Evolutionary conservation across 83 land plant genomes (phyloP).

Genomic region (Thuja plicata): DNA sequence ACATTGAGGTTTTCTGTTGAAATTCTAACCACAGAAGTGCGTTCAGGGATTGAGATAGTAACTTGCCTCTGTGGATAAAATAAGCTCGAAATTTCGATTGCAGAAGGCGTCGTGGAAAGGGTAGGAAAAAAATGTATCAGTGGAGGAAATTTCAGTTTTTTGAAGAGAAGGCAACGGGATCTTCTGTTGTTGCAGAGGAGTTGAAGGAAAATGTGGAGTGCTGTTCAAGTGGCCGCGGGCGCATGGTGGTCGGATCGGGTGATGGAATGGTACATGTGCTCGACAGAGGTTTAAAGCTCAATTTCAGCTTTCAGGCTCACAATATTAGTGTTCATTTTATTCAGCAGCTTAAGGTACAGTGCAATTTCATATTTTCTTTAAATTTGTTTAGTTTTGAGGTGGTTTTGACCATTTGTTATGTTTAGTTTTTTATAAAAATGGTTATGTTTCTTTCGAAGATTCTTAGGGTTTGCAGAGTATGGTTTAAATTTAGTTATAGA

Average conservation of each 20-base stretch:
- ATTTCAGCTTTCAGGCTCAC: constrained; percentile 77
- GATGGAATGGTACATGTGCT: constrained; percentile 80
- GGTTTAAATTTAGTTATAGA: not conserved
- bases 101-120: not conserved
- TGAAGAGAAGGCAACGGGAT: constrained; percentile 83
- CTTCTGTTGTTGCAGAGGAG: constrained; percentile 58
- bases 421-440: not conserved
- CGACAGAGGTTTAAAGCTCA: constrained; percentile 85
- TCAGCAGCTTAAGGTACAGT: constrained; percentile 91
- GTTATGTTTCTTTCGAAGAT: not conserved
- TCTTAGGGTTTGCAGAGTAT: not conserved
- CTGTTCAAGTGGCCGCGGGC: constrained; percentile 91
- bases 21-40: not conserved
- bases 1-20: not conserved
- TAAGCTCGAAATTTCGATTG: not conserved
- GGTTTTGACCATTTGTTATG: not conserved
- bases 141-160: constrained; percentile 98
- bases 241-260: constrained; percentile 69
- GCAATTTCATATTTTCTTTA: not conserved
- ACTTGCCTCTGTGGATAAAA: not conserved
- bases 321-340: constrained; percentile 56
- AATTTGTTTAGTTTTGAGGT: not conserved
- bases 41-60: not conserved
- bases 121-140: constrained; percentile 61
- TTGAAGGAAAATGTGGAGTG: constrained; percentile 65